Base-by-base conservation (phyloP, 2,329 filamentous ascomycete species). In the Aspergillus sp. region DNA sequence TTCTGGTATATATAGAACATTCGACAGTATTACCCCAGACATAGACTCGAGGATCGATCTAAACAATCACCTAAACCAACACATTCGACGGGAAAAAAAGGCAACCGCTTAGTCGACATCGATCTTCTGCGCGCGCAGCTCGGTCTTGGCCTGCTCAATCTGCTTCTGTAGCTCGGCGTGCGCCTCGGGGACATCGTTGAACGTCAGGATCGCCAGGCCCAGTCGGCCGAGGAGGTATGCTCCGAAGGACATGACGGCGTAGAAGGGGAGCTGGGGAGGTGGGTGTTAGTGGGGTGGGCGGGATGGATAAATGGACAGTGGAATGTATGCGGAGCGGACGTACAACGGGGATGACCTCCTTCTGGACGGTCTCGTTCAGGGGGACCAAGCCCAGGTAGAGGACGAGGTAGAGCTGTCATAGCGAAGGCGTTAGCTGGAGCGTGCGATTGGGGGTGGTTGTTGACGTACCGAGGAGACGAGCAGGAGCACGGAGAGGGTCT, bases 111-210 rank as follows among this genome's bases (percentile, higher is more conserved):
- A 77, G 54, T 76, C 71, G 45, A 76, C 73, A 49, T 75, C 73
- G 42, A 77, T 67, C 49, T 73, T 74, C 50, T 61, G 65, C 54
- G 63, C 59, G 55, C 74, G 71, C 63, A 77, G 60, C 50, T 75
- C 70, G 47, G 69, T 63, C 61, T 73, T 74, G 52, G 74, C 72
- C 51, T 61, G 70, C 69, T 69, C 69, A 86, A 78, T 95, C 88
- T 97, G 89, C 64, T 77, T 79, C 81, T 94, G 90, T 64, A 99
- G 78, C 76, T 96, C 92, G 70, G 86, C 84, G 75, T 97, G 88
- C 48, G 94, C 94, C 56, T 90, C 83, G 50, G 93, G 92, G 45
- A 95, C 90, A 74, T 97, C 92, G 79, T 96, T 94, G 82, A 99
- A 99, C 52, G 90, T 96, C 70, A 96, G 81, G 64, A 99, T 89